Evolutionary conservation across 306 rosid genomes (phyloP), one percentile per base, ranked within the genome.

Genomic region (Prunus mira): DNA sequence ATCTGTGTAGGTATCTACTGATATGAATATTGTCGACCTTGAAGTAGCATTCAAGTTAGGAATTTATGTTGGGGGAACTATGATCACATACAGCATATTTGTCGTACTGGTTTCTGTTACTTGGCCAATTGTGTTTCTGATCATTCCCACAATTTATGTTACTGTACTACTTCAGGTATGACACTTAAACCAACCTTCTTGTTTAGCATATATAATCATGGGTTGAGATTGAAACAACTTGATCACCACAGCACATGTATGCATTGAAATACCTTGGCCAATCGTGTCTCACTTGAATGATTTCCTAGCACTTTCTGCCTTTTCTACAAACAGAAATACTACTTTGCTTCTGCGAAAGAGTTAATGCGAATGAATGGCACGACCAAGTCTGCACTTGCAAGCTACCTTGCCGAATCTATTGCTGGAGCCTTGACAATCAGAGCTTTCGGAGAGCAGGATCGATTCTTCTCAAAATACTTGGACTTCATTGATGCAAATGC

Each of bases 71-170:
- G 84, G 81, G 60, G 60, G 27, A 4, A 61, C 85, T 17, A 20
- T 52, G n/a, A 74, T 22, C 24, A 71, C 65, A 27, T 86, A 49
- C 56, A 50, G 81, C 38, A 77, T 30, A 78, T 84, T 82, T 54
- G 22, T 78, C 64, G 81, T 90, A 74, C 67, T 90, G 34, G 81
- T 84, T 65, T 58, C 75, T 52, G 62, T 87, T 30, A 80, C 90
- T 61, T 90, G 91, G 94, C 91, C 80, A 71, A 86, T 86, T 45
- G 66, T 90, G 78, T 52, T 86, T 84, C 82, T 84, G 67, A 64
- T 83, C 7, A 49, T 84, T 46, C 86, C 90, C 14, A 82, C 85
- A 81, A 30, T 89, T 17, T 87, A 60, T 65, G 13, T 80, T 9
- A 73, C 90, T 7, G 19, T 78, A 67, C 69, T 73, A 52, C 45